Conservation (phyloP, 2,329 filamentous ascomycete species). For the Zymoseptoria pseudotritici region DNA sequence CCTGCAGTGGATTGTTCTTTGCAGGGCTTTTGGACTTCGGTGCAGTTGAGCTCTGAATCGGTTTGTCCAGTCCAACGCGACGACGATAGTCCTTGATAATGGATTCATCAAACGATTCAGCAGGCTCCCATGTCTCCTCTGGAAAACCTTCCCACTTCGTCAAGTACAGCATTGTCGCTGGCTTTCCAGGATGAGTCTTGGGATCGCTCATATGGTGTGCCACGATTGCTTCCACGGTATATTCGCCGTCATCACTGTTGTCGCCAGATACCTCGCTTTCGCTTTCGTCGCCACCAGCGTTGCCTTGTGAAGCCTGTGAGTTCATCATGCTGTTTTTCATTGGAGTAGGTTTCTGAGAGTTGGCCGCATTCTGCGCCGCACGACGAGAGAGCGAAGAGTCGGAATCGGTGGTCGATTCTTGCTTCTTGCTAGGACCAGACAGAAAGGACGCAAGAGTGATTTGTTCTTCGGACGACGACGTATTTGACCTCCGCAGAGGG, state of each 20-base stretch:
- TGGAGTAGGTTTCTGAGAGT: background rate
- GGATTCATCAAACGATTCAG: conserved; percentile 24
- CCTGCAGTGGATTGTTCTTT: background rate
- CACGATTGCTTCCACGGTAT: conserved; percentile 24
- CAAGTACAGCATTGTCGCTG: conserved; percentile 26
- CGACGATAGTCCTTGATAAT: conserved; percentile 23
- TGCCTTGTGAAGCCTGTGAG: conserved; percentile 7
- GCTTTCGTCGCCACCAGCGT: conserved; percentile 2
- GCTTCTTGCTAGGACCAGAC: background rate
- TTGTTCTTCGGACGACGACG: conserved; percentile 8
- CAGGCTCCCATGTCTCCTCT: conserved; percentile 29
- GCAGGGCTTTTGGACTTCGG: background rate
- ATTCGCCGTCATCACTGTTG: conserved; percentile 18
- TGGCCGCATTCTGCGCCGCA: background rate
- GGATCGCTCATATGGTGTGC: conserved; percentile 26
- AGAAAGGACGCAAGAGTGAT: conserved; percentile 14
- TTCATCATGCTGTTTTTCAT: conserved; percentile 18
- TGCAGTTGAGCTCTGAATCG: background rate
- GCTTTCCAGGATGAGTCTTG: conserved; percentile 22
- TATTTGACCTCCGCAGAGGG: background rate
- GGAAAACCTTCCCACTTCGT: conserved; percentile 29
- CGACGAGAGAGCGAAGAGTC: background rate
- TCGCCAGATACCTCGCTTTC: conserved; percentile 5
- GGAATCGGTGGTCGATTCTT: background rate
- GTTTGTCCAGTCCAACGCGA: conserved; percentile 10